Percentiles rank a stretch among this genome's conserved stretches.
phyloP scores from a whole-genome alignment of 176 grass and related monocot species.

The Musa beccarii region DNA sequence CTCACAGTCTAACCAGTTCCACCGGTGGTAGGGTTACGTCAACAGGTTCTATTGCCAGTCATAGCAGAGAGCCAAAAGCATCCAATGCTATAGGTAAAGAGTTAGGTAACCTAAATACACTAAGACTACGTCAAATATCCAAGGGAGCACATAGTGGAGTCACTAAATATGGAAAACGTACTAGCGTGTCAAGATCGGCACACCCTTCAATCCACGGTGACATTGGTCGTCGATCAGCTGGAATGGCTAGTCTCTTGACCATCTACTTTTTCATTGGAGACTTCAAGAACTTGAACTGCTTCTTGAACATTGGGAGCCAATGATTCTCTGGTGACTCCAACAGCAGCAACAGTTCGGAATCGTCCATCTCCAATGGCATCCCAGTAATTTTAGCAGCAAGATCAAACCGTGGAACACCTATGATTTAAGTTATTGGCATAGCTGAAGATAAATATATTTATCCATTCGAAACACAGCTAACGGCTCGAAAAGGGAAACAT shows the following conservation, averaged over 20 bases:
- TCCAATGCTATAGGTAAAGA: too few species aligned
- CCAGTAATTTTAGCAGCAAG: slow-evolving; percentile 62
- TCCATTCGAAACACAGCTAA: background rate
- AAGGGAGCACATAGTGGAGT: too few species aligned
- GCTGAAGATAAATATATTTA: background rate
- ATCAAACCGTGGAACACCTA: slow-evolving; percentile 30
- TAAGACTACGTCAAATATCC: too few species aligned
- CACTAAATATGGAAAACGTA: too few species aligned
- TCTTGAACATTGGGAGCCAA: slow-evolving; percentile 46
- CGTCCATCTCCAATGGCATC: slow-evolving; percentile 58
- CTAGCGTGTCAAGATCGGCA: background rate
- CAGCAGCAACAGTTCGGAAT: slow-evolving; percentile 31
- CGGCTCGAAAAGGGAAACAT: background rate
- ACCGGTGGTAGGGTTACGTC: too few species aligned
- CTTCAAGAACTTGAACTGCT: slow-evolving; percentile 33
- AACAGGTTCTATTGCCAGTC: too few species aligned
- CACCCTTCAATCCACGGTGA: slow-evolving; percentile 29
- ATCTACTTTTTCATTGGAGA: slow-evolving; percentile 26
- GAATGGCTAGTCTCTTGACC: slow-evolving; percentile 35
- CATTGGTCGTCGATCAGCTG: slow-evolving; percentile 27
- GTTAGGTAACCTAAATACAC: too few species aligned
- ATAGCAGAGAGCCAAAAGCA: too few species aligned
- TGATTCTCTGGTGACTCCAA: slow-evolving; percentile 40
- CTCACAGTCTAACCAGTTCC: too few species aligned
- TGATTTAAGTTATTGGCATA: background rate